phyloP scores from a whole-genome alignment of 768 basidiomycete species.

The Rhizopogon sp. region DNA sequence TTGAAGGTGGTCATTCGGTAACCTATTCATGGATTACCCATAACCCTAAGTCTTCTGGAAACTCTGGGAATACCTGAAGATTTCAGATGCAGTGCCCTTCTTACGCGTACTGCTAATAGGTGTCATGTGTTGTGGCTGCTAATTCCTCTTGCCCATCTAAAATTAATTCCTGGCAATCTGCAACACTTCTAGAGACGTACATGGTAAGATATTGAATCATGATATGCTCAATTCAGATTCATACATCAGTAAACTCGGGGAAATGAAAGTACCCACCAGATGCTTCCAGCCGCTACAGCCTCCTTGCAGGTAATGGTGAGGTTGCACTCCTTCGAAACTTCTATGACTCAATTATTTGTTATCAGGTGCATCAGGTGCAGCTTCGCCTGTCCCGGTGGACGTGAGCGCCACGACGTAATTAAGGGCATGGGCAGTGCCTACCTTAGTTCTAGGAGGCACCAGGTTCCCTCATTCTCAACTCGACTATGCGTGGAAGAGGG shows the following conservation, averaged over 20 bases:
- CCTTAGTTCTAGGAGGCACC: background rate
- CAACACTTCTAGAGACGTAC: conserved; percentile 1
- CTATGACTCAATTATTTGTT: background rate
- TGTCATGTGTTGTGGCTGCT: background rate
- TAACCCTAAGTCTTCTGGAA: conserved; percentile 2
- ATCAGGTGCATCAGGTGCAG: background rate
- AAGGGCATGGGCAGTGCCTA: too few species aligned
- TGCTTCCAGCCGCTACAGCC: background rate
- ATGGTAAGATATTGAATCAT: background rate
- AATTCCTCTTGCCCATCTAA: background rate
- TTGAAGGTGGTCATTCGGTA: background rate
- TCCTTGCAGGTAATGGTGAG: conserved; percentile 3
- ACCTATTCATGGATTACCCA: background rate
- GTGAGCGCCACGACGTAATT: too few species aligned
- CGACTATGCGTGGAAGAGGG: background rate
- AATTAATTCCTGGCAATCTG: background rate
- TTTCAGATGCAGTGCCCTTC: conserved; percentile 1
- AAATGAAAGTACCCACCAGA: background rate
- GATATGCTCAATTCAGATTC: background rate
- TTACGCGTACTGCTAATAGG: background rate
- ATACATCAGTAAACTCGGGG: background rate
- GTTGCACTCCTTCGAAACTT: background rate
- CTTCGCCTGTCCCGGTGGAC: too few species aligned
- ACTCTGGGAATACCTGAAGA: background rate
- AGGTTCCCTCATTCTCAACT: background rate